Base-by-base conservation (phyloP, 495 filamentous ascomycete species). In the Neurospora tetraspora region DNA sequence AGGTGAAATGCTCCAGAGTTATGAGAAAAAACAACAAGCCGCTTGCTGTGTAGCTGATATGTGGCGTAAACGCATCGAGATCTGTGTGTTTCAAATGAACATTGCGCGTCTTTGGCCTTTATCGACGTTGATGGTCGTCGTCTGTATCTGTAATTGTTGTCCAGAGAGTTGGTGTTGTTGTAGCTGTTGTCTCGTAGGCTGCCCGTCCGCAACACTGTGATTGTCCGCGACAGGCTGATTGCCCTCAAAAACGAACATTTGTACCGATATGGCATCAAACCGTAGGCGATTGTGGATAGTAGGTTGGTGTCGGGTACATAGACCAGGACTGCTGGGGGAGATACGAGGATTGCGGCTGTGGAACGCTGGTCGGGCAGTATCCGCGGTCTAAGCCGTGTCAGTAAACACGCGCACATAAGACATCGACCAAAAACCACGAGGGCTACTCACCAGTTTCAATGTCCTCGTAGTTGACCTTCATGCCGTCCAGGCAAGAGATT, bases 391-490 rank as follows among this genome's bases (percentile, higher is more conserved):
- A 36, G 18, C 39, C 45, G 2, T 42, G 27, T 68, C 42, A 70
- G 47, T 47, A n/a, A 68, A 39, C 27, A 36, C 4, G 31, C 27
- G 40, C 40, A 18, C 39, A 9, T 16, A 68, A 16, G 12, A 53
- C 27, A 27, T 36, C 27, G 14, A 34, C 14, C 20, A 61, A 20
- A 37, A 53, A 70, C 20, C 34, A 47, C 16, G 14, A 7, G 14
- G 31, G 36, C 23, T 68, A 69, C 74, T 72, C 77, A 78, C 78
- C 75, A 69, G 71, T 70, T 31, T 79, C 76, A 3, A 76, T 39
- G 2, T 77, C 78, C 39, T 74, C 70, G 65, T 79, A 80, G 34
- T 78, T 74, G 12, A 59, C 70, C 65, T 77, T 77, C 39, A 18
- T 69, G 2, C 59, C 23, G 7, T 74, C 78, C 6, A 76, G 40